phyloP scores from a whole-genome alignment of 1,284 basidiomycete genomes.

The Ganoderma sinense region DNA sequence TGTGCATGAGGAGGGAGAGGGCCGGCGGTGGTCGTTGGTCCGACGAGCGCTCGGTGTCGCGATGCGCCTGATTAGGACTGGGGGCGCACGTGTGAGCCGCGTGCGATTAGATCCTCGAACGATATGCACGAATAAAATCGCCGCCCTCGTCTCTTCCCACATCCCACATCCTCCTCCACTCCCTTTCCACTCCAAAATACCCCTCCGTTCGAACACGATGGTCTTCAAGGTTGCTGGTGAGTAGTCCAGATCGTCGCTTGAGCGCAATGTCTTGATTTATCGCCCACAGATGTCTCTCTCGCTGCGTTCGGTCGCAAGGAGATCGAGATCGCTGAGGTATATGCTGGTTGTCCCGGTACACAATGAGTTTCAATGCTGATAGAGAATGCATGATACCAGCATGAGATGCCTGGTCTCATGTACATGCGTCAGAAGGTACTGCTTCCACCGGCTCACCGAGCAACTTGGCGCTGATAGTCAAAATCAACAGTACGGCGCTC shows the following conservation, averaged over 20 bases:
- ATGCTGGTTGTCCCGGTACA: slow-evolving; percentile 4
- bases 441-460: background rate
- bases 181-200: slow-evolving; percentile 39
- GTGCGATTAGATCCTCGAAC: slow-evolving; percentile 30
- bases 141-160: slow-evolving; percentile 42
- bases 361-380: background rate
- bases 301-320: slow-evolving; percentile 98
- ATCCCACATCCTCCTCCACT: slow-evolving; percentile 45
- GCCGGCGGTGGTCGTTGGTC: no score
- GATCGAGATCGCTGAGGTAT: slow-evolving; percentile 93
- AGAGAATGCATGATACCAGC: slow-evolving; percentile 47
- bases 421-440: slow-evolving; percentile 85
- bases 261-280: slow-evolving; percentile 4
- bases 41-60: background rate
- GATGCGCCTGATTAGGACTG: slow-evolving; percentile 17
- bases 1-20: background rate
- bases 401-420: slow-evolving; percentile 96
- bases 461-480: slow-evolving; percentile 16
- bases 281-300: slow-evolving; percentile 85
- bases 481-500: slow-evolving; percentile 71
- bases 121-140: slow-evolving; percentile 42
- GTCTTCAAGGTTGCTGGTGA: slow-evolving; percentile 86
- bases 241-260: slow-evolving; percentile 19
- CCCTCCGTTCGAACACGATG: slow-evolving; percentile 54
- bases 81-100: slow-evolving; percentile 28